phyloP scores from a whole-genome alignment of 2,329 filamentous ascomycete species.

The Ophiostoma himal-ulmi region DNA sequence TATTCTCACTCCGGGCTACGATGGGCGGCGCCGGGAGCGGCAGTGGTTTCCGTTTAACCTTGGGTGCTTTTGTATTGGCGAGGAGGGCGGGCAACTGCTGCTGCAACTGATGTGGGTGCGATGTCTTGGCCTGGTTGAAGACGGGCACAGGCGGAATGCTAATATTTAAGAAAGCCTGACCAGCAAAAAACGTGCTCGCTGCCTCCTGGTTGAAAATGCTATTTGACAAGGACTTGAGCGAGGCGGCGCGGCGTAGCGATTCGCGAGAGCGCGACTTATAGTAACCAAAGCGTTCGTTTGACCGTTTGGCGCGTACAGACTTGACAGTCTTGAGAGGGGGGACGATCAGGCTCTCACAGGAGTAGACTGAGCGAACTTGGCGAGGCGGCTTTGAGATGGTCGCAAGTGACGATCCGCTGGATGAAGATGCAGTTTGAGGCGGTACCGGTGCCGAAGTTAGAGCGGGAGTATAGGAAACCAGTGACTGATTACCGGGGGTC shows the following conservation, averaged over 20 bases:
- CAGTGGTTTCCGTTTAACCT: slow-evolving; percentile 24
- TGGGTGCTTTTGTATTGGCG: slow-evolving; percentile 12
- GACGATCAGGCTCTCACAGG: slow-evolving; percentile 56
- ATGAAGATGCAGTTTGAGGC: slow-evolving; percentile 18
- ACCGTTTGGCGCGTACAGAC: slow-evolving; percentile 40
- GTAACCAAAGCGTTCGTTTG: slow-evolving; percentile 45
- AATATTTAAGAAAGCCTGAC: slow-evolving; percentile 39
- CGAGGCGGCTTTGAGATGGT: slow-evolving; percentile 34
- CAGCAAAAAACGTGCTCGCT: slow-evolving; percentile 35
- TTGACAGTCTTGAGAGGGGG: slow-evolving; percentile 48
- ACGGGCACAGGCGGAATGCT: slow-evolving; percentile 32
- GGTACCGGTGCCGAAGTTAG: neutral
- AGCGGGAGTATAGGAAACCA: neutral
- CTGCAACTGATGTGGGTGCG: neutral
- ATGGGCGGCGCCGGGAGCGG: slow-evolving; percentile 20
- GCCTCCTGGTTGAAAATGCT: slow-evolving; percentile 47
- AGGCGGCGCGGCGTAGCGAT: slow-evolving; percentile 42
- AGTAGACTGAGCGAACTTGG: slow-evolving; percentile 41
- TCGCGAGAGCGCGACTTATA: slow-evolving; percentile 49
- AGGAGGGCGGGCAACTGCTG: slow-evolving; percentile 6
- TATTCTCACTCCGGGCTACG: slow-evolving; percentile 17
- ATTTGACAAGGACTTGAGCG: slow-evolving; percentile 46
- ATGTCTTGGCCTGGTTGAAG: slow-evolving; percentile 25
- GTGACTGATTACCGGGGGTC: neutral
- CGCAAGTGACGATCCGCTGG: slow-evolving; percentile 30